Evolutionary conservation across 1,284 basidiomycete species (phyloP), one percentile per base, ranked within the genome.

Genomic region (Fomes fomentarius): DNA sequence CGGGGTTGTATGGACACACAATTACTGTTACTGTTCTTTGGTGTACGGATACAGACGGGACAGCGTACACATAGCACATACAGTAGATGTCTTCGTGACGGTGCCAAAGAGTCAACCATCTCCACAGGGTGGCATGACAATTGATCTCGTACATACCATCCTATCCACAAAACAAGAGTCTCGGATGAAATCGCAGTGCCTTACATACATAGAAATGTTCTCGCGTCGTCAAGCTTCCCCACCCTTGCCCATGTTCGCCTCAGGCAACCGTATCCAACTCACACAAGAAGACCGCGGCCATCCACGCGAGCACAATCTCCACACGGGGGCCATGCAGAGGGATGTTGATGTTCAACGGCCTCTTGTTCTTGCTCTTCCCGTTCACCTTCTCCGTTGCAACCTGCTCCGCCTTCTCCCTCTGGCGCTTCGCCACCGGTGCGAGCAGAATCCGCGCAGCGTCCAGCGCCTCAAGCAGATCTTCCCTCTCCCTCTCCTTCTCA

Each of bases 271-370:
- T 61, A 52, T 90, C 89, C 63, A 91, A 68, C 63, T 89, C 87
- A 9, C 81, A 82, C 38, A 93, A 69, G 75, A 89, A 84, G 50
- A 91, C 85, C 15, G 87, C 89, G 19, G 78, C 87, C 54, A 93
- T 71, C 89, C 89, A 93, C 39, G 90, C 90, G 54, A 93, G 76
- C 40, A 91, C 78, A 53, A 93, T 78, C 71, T 93, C 91, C 42
- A 93, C 90, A 6, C 90, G 79, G 35, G 91, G 89, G 0, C 90
- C 91, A 70, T 91, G 88, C 58, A 93, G 72, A 10, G 91, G 89
- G 50, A 93, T 91, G 65, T 85, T 91, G 69, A 92, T 86, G 40
- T 85, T 79, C 53, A 81, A 60, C 24, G 79, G 71, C 69, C 84
- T 86, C 75, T 83, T 84, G 57, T 63, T 75, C 50, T 64, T 69